Evolutionary conservation across 305 asterid genomes (phyloP), one percentile per base, ranked within the genome.

Genomic region (Fraxinus xanthoxyloides): DNA sequence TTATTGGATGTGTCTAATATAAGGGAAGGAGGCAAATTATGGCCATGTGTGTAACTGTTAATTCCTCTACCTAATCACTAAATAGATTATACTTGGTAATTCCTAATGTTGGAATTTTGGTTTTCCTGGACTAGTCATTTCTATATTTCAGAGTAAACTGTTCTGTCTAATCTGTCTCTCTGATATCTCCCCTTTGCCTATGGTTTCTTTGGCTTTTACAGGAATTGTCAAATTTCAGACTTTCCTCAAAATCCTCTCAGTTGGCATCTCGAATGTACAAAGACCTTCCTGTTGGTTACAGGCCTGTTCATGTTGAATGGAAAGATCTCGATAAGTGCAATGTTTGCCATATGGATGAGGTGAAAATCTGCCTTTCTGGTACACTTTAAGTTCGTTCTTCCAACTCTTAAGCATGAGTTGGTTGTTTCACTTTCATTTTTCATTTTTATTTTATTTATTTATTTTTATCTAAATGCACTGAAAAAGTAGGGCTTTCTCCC

Each of bases 281-380:
- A 80, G 89, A 87, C 74, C 63, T 85, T 74, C 88, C 94, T 86
- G 88, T 72, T 83, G 94, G 95, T 78, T 91, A 90, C 89, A 92
- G 97, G 82, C 89, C 94, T 80, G 98, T 97, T 82, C 91, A 87
- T 72, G 97, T 95, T 86, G 93, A 89, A 72, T 97, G 99, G 99
- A 92, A 90, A 78, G 99, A 97, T 89, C 97, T 97, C 76, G 99
- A 97, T 85, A 97, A 95, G 89, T 97, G 99, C 90, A 92, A 94
- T 82, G 99, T 97, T 72, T 97, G 99, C 92, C 98, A 95, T 86
- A 97, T 97, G 99, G 99, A 97, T 80, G 99, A 97, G 97, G 99
- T 97, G 81, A 74, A 70, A 70, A 26, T 21, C 69, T 85, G 82
- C 67, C 78, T 82, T 77, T 78, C 77, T 78, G 79, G 73, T 74